Evolutionary conservation across 306 rosid genomes (phyloP).

Genomic region (Albizia julibrissin): DNA sequence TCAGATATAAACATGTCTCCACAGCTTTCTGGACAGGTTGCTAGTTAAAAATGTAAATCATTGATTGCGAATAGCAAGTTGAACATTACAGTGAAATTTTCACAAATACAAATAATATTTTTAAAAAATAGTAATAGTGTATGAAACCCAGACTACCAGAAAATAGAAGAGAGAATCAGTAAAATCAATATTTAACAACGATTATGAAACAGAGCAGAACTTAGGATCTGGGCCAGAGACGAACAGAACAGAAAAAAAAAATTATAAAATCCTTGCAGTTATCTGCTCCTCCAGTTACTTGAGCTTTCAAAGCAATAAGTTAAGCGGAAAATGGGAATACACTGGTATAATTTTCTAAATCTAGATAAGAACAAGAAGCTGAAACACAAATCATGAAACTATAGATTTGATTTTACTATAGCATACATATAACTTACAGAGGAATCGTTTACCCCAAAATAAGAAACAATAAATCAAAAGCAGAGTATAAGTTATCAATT

Average conservation of each 20-base stretch:
- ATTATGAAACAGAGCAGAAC: constrained; percentile 13
- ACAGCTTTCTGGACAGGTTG: constrained; percentile 5
- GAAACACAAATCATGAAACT: neutral
- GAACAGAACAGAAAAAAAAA: neutral
- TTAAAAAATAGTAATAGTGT: neutral
- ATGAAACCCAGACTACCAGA: neutral
- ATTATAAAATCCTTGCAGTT: neutral
- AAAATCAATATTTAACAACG: neutral
- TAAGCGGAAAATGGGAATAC: neutral
- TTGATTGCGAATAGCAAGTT: constrained; percentile 7
- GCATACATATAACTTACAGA: neutral
- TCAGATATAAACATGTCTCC: neutral
- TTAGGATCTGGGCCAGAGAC: constrained; percentile 5
- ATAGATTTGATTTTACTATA: neutral
- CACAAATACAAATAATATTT: neutral
- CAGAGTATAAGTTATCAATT: neutral
- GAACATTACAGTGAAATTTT: neutral
- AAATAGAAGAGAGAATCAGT: neutral
- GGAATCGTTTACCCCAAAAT: neutral
- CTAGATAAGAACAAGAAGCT: constrained; percentile 16
- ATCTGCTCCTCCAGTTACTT: neutral
- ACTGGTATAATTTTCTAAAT: constrained; percentile 5
- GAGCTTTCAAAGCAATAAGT: neutral
- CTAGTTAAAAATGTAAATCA: neutral
- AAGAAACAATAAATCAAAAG: neutral